Conservation (phyloP, 805 yeast genomes). For the Saccharomycopsis fermentans region DNA sequence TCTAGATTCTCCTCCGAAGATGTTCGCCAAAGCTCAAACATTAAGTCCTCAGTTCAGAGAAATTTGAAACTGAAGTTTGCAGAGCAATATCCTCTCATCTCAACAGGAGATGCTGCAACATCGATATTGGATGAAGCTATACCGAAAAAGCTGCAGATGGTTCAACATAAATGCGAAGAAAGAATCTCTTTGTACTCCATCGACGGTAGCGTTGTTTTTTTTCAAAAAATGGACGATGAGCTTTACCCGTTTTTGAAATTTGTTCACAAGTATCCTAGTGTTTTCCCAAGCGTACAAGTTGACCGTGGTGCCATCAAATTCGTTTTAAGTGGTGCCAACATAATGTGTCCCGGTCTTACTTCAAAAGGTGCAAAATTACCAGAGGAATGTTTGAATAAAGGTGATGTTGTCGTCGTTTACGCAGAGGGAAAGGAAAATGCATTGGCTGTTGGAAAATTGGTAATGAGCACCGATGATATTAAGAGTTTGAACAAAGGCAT, state of each 20-base stretch:
- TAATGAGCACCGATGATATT: slow-evolving; percentile 85
- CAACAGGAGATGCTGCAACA: slow-evolving; percentile 21
- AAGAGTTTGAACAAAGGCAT: slow-evolving; percentile 75
- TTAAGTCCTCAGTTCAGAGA: slow-evolving; percentile 90
- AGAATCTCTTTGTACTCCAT: slow-evolving; percentile 68
- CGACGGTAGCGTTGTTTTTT: slow-evolving; percentile 64
- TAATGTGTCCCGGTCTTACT: slow-evolving; percentile 94
- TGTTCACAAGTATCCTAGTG: slow-evolving; percentile 73
- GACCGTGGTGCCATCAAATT: slow-evolving; percentile 96
- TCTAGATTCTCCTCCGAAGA: slow-evolving; percentile 69
- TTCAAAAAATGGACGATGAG: slow-evolving; percentile 65
- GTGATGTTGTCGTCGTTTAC: slow-evolving; percentile 65
- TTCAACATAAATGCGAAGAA: slow-evolving; percentile 80
- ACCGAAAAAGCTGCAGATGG: slow-evolving; percentile 81
- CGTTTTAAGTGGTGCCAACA: slow-evolving; percentile 90
- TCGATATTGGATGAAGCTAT: slow-evolving; percentile 68
- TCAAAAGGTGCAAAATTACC: slow-evolving; percentile 79
- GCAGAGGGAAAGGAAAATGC: slow-evolving; percentile 93
- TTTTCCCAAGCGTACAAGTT: slow-evolving; percentile 80
- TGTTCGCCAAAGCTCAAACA: slow-evolving; percentile 80
- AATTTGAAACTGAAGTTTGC: slow-evolving; percentile 70
- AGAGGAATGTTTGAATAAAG: slow-evolving; percentile 46
- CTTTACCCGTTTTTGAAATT: slow-evolving; percentile 58
- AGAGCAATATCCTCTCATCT: slow-evolving; percentile 63
- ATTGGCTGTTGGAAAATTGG: slow-evolving; percentile 77